Evolutionary conservation across 108 stramenopile genomes (phyloP), one percentile per base, ranked within the genome.

Genomic region (Cyclostephanos tholiformis): DNA sequence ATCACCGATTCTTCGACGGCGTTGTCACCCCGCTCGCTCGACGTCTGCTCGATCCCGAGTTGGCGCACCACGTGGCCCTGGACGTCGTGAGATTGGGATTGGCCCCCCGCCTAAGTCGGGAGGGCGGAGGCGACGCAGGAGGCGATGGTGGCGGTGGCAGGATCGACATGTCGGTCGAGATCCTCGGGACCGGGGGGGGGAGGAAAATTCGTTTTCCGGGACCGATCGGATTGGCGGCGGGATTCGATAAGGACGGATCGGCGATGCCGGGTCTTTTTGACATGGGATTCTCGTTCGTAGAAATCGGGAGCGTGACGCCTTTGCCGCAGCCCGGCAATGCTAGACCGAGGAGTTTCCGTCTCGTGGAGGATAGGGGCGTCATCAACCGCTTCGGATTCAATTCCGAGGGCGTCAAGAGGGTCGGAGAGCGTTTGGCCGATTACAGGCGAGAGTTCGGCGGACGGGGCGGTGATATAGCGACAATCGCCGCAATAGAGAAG

Each of bases 331-430:
- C 90, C 2, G 97, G 98, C 6, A 99, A 99, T 86, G 83, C 94
- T n/a, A 91, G 89, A 62, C 98, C 98, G 9, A 90, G 98, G 49
- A 94, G 97, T 84, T 98, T 96, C 77, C 89, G 98, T 43, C 77
- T 98, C 44, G 36, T 69, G 19, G 93, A 96, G 73, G 98, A 99
- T 74, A 50, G 65, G 6, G 98, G 85, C 1, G 91, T 99, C 22
- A 96, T 99, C 67, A 99, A 99, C 72, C 86, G 97, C 60, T 97
- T 94, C 84, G 98, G 98, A 35, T 97, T 99, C 76, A 97, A 97
- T 84, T 88, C 86, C 25, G 65, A 86, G 58, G 98, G 97, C 6
- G 74, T 85, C 14, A 84, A 85, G 14, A 69, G 43, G 27, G 95
- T 96, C 8, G 38, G 82, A 69, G 67, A 55, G 12, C 71, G 87